These are phyloP conservation scores for Wilcoxina mikolae DNA, from an alignment of 495 filamentous ascomycete genomes.

Conservation along the genomic window DNA sequence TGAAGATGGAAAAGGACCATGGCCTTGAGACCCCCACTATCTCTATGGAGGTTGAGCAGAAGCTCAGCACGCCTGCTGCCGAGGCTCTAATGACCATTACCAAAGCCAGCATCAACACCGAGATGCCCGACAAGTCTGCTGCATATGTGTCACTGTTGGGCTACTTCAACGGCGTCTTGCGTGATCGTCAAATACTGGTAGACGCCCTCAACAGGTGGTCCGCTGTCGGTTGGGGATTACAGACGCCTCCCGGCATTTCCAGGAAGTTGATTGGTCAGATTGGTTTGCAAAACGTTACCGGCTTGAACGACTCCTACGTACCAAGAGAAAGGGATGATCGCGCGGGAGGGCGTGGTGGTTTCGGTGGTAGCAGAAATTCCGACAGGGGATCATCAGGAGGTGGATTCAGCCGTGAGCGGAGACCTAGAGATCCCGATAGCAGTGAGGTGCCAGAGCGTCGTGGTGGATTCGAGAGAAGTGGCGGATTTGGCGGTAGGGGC, in stretches of 20 bases:
- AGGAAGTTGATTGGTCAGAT: slow-evolving; percentile 35
- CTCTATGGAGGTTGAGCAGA: slow-evolving; percentile 37
- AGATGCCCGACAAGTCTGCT: slow-evolving; percentile 32
- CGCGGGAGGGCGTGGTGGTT: slow-evolving; percentile 7
- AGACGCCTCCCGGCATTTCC: slow-evolving; percentile 40
- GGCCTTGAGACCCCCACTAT: slow-evolving; percentile 39
- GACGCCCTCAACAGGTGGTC: slow-evolving; percentile 47
- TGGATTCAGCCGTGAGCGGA: slow-evolving; percentile 2
- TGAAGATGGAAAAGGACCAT: slow-evolving; percentile 41
- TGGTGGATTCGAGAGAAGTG: slow-evolving; percentile 6
- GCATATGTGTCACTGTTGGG: slow-evolving; percentile 43
- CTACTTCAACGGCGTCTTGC: slow-evolving; percentile 21
- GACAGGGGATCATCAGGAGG: neutral
- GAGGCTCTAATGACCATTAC: slow-evolving; percentile 32
- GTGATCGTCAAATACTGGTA: slow-evolving; percentile 33
- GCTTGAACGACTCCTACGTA: slow-evolving; percentile 29
- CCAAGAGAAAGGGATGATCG: neutral
- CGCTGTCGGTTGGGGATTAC: slow-evolving; percentile 46
- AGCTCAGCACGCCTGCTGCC: slow-evolving; percentile 29
- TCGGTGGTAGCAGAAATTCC: slow-evolving; percentile 1
- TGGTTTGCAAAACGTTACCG: slow-evolving; percentile 32
- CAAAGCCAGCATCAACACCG: slow-evolving; percentile 28
- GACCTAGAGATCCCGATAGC: neutral
- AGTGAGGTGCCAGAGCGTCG: neutral
- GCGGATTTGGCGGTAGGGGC: slow-evolving; percentile 7